phyloP scores from a whole-genome alignment of 768 basidiomycete species.

The Exsudoporus frostii region DNA sequence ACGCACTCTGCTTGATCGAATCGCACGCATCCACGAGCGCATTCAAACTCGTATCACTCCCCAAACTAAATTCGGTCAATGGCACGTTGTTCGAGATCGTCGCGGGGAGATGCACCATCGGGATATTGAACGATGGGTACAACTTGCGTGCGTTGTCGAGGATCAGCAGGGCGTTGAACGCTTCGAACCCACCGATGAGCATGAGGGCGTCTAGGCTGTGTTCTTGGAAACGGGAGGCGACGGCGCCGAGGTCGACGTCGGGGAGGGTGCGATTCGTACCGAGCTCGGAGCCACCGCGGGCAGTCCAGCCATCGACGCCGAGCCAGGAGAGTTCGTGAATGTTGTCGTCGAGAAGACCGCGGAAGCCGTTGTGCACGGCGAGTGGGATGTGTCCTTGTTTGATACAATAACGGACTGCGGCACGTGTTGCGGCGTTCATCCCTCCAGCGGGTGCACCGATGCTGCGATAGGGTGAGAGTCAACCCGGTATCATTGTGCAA shows the following conservation, averaged over 20 bases:
- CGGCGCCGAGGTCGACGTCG: conserved; percentile 77
- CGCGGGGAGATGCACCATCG: conserved; percentile 93
- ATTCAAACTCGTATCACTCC: conserved; percentile 96
- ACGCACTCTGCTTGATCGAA: conserved; percentile 97
- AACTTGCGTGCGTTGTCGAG: conserved; percentile 76
- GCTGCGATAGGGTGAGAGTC: conserved; percentile 38
- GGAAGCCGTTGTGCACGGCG: conserved; percentile 94
- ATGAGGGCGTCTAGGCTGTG: conserved; percentile 75
- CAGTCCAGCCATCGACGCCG: conserved; percentile 94
- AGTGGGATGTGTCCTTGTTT: conserved; percentile 91
- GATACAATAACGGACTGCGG: conserved; percentile 90
- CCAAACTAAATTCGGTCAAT: conserved; percentile 92
- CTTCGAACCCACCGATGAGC: conserved; percentile 96
- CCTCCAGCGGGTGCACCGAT: conserved; percentile 97
- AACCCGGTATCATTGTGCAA: not conserved
- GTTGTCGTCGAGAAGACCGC: conserved; percentile 87
- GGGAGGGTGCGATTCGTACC: conserved; percentile 94
- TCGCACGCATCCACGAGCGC: conserved; percentile 97
- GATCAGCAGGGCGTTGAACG: conserved; percentile 74
- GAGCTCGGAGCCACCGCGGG: conserved; percentile 94
- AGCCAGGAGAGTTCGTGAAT: conserved; percentile 90
- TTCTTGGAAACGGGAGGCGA: conserved; percentile 91
- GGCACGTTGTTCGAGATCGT: conserved; percentile 99
- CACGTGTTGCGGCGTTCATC: conserved; percentile 97
- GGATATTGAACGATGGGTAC: conserved; percentile 93